Base-by-base conservation (phyloP, 1,139 yeast species). In the Trichomonascaceae sp. region DNA sequence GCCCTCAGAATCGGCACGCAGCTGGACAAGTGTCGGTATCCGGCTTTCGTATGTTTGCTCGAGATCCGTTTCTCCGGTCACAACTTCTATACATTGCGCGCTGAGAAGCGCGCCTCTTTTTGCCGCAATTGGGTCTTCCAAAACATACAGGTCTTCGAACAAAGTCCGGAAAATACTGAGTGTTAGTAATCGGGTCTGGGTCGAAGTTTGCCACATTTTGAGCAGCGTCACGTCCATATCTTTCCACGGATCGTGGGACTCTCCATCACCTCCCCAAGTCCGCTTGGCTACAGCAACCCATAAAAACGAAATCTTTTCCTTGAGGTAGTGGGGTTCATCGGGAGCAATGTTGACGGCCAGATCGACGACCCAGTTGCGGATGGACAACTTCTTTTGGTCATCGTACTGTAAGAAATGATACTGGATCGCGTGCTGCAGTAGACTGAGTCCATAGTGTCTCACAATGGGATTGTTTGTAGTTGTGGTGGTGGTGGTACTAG, bases 271-370 rank as follows among this genome's bases (percentile, higher is more conserved):
- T 27, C 97, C 97, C 98, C 98, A 92, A 27, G 74, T 69, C 36
- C 93, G 67, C 51, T 92, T 89, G n/a, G 95, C 93, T 9, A 89
- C 65, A 28, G 85, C 78, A 0, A 82, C 95, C 96, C 97, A 87
- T 16, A 89, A 59, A 44, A 73, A 76, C 3, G 97, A 93, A 32
- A 87, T 54, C 56, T 92, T 92, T 51, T 87, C 97, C 50, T 78
- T 82, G 37, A 92, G 65, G 46, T 77, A 92, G 56, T 85, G 89
- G 8, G 97, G 95, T 53, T 89, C 96, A 16, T 60, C 55, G n/a
- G 62, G 59, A 13, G 63, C 55, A 1, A 78, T 68, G 37, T 74
- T 69, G 30, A 64, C 63, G 20, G 87, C 74, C 37, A 89, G 66
- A 43, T 85, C 93, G 29, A 82, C 67, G 23, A 87, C 70, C 95